Evolutionary conservation across 306 rosid genomes (phyloP).

Genomic region (Luffa acutangula): DNA sequence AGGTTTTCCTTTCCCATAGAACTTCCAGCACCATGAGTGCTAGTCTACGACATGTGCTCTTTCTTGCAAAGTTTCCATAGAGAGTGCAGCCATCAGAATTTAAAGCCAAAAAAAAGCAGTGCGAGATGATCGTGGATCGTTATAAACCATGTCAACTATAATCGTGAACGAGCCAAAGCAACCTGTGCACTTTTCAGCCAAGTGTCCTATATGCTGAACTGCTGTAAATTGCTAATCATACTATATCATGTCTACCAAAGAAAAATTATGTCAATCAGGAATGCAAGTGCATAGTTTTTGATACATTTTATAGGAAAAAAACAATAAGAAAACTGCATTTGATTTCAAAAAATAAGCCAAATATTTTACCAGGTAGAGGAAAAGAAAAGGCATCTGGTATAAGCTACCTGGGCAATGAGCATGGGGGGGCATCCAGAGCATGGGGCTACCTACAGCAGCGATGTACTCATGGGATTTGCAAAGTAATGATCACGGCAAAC

Average conservation of each 20-base stretch:
- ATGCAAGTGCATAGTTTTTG: neutral
- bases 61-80: neutral
- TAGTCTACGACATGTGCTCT: neutral
- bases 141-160: neutral
- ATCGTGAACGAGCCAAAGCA: neutral
- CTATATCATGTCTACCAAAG: neutral
- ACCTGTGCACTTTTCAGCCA: neutral
- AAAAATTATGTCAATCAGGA: neutral
- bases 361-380: neutral
- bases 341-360: neutral
- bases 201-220: neutral
- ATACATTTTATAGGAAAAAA: neutral
- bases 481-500: slow-evolving; percentile 57
- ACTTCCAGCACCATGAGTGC: neutral
- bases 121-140: neutral
- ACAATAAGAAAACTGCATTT: neutral
- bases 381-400: neutral
- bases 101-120: neutral
- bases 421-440: neutral
- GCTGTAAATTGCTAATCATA: neutral
- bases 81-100: neutral
- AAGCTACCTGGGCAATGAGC: neutral
- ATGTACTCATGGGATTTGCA: slow-evolving; percentile 69
- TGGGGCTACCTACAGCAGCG: slow-evolving; percentile 38
- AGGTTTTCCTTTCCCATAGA: neutral